A percentile compares a stretch with the other conserved stretches of the same genome.
phyloP scores from a whole-genome alignment of 345 rosid genomes.

The Eutrema japonicum region DNA sequence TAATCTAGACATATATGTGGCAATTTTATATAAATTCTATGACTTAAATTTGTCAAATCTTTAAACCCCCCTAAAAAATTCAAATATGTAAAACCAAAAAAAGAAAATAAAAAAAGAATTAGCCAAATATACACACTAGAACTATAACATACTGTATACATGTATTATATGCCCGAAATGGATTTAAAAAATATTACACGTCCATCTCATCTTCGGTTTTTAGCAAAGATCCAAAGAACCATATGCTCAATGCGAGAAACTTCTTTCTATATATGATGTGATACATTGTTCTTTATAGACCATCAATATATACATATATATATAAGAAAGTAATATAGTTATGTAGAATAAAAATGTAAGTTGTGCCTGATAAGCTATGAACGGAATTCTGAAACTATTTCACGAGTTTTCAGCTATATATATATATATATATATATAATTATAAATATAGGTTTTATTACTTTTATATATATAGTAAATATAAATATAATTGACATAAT shows the following conservation, averaged over 20 bases:
- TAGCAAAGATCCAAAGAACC: slow-evolving; percentile 42
- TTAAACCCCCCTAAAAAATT: not conserved
- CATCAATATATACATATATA: not conserved
- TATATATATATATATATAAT: not conserved
- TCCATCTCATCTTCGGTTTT: slow-evolving; percentile 31
- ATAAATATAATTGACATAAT: not conserved
- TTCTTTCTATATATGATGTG: slow-evolving; percentile 34
- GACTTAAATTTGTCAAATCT: not conserved
- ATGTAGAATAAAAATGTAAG: not conserved
- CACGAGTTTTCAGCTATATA: not conserved
- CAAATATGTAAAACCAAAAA: slow-evolving; percentile 2
- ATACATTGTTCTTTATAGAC: slow-evolving; percentile 26
- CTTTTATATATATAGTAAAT: not conserved
- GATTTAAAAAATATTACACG: slow-evolving; percentile 10
- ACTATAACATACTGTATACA: not conserved
- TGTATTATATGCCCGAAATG: not conserved
- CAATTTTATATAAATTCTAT: not conserved
- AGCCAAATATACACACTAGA: not conserved
- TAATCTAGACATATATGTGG: not conserved
- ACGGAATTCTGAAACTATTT: not conserved
- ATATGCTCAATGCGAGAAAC: slow-evolving; percentile 30
- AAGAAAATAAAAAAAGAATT: not conserved
- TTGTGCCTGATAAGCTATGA: slow-evolving; percentile 2
- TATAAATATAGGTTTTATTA: not conserved
- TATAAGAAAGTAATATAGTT: not conserved